Conservation (phyloP, 306 rosid genomes). For the Benincasa hispida region DNA sequence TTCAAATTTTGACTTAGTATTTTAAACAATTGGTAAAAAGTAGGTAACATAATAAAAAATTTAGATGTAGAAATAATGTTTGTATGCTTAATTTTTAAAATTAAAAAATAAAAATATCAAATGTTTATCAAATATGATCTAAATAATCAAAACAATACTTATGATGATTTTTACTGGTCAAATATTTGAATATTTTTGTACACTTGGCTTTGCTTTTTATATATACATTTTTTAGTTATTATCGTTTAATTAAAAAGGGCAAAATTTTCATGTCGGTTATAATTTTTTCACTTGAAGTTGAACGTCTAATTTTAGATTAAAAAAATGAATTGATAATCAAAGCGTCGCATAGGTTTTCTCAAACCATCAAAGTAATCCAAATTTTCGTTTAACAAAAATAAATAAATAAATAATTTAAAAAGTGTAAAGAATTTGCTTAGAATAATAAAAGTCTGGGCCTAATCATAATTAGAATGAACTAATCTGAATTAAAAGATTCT, state of each 20-base stretch:
- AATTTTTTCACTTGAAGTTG: not conserved
- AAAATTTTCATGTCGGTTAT: not conserved
- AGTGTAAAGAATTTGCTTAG: not conserved
- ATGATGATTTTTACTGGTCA: not conserved
- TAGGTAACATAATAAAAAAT: no score
- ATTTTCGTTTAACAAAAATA: not conserved
- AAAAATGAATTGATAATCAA: not conserved
- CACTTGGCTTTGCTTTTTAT: not conserved
- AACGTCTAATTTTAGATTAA: not conserved
- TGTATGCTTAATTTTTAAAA: no score
- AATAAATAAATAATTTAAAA: not conserved
- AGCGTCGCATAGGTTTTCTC: not conserved
- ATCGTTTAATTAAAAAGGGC: not conserved
- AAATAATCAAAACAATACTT: not conserved
- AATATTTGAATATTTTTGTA: not conserved
- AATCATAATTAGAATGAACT: not conserved
- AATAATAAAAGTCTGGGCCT: not conserved
- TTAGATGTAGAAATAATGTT: no score
- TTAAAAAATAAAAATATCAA: no score
- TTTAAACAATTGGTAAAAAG: no score
- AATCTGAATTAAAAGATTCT: not conserved
- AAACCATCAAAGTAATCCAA: not conserved
- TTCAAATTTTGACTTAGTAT: no score
- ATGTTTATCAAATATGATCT: no score
- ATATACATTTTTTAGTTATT: not conserved